phyloP scores from a whole-genome alignment of 2,329 filamentous ascomycete genomes.

The Neofusicoccum ribis region DNA sequence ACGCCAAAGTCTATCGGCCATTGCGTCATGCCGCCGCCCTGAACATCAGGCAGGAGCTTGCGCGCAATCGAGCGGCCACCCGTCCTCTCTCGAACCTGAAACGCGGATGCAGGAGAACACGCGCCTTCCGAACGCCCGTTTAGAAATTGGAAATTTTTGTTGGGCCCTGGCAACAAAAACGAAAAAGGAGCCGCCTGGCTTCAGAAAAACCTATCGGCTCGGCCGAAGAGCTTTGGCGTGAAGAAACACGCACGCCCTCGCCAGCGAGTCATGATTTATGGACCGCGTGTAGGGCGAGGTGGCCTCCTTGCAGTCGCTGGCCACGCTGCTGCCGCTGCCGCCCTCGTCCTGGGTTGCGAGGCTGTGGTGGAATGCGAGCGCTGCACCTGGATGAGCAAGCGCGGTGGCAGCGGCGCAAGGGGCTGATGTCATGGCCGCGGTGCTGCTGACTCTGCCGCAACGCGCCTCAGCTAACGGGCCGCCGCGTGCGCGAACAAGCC shows the following conservation, averaged over 20 bases:
- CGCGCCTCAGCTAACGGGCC: neutral
- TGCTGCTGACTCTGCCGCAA: neutral
- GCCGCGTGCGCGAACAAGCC: constrained; percentile 1
- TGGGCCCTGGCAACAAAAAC: neutral
- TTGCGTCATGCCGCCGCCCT: constrained; percentile 2
- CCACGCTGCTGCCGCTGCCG: neutral
- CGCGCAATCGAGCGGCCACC: neutral
- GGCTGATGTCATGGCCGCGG: neutral
- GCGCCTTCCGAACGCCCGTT: neutral
- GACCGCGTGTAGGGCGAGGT: neutral
- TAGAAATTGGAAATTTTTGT: neutral
- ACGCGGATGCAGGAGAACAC: neutral
- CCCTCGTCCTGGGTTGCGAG: neutral
- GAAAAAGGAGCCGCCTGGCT: neutral
- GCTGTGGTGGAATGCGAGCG: neutral
- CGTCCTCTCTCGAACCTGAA: neutral
- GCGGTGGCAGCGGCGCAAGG: neutral
- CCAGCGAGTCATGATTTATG: constrained; percentile 5
- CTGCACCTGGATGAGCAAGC: neutral
- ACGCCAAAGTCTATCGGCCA: neutral
- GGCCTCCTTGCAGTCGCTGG: neutral
- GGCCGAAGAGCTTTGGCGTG: neutral
- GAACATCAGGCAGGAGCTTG: neutral
- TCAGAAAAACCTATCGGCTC: neutral
- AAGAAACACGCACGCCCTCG: neutral